A percentile compares a stretch with the other conserved stretches of the same genome.
phyloP scores from a whole-genome alignment of 108 stramenopile genomes.

The Discostella pseudostelligera region DNA sequence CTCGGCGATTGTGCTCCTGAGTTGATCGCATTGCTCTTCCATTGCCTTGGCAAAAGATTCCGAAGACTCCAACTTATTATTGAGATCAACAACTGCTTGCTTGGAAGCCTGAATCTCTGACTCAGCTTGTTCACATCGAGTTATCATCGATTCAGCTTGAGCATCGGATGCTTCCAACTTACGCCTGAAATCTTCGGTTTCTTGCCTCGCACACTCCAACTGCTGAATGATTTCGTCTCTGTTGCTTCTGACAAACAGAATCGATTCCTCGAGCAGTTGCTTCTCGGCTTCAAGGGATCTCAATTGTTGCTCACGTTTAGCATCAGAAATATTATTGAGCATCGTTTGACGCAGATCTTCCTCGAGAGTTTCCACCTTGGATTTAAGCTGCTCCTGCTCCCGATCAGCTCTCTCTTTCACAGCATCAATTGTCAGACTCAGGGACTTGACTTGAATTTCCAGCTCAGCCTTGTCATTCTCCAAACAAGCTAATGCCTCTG shows the following conservation, averaged over 20 bases:
- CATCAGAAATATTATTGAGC: background rate
- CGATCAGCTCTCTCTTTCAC: background rate
- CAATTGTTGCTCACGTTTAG: background rate
- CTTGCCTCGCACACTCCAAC: constrained; percentile 8
- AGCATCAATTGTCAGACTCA: constrained; percentile 2
- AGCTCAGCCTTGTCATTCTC: constrained; percentile 1
- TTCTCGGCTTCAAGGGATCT: constrained; percentile 15
- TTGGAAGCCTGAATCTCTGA: background rate
- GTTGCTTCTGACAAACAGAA: background rate
- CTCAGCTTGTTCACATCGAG: constrained; percentile 4
- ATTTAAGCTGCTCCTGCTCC: constrained; percentile 5
- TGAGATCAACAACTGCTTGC: constrained; percentile 1
- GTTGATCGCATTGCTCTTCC: constrained; percentile 5
- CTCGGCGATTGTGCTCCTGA: constrained; percentile 5
- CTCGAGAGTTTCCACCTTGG: constrained; percentile 7
- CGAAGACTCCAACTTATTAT: constrained; percentile 10
- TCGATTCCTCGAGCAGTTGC: background rate
- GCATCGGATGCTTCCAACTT: constrained; percentile 4
- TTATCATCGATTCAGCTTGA: background rate
- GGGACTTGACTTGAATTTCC: background rate
- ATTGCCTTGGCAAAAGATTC: background rate
- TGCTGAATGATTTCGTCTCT: background rate
- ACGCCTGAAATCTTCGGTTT: constrained; percentile 8
- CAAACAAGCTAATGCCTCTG: constrained; percentile 5
- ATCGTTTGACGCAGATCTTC: background rate